Evolutionary conservation across 2,329 filamentous ascomycete genomes (phyloP).

Genomic region (Penicillium sp.): DNA sequence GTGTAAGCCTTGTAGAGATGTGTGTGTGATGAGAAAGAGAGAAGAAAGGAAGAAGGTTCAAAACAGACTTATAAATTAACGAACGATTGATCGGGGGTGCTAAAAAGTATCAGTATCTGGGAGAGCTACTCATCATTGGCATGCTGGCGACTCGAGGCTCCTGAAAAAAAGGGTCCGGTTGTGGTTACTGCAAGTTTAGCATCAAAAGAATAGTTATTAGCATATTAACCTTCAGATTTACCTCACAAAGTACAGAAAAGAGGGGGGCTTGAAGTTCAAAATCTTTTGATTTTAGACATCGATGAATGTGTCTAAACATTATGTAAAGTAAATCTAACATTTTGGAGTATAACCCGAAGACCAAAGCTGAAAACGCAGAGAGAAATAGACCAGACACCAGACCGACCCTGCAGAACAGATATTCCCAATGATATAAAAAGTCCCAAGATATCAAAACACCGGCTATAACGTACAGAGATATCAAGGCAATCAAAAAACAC

Average conservation of each 20-base stretch:
- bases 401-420: conserved; percentile 28
- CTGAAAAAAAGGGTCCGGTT: not conserved
- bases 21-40: not conserved
- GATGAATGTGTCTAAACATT: conserved; percentile 31
- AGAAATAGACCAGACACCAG: conserved; percentile 30
- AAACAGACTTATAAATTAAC: not conserved
- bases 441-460: conserved; percentile 25
- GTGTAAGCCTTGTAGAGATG: not conserved
- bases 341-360: conserved; percentile 27
- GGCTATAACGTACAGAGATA: conserved; percentile 29
- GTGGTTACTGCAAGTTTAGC: not conserved
- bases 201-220: not conserved
- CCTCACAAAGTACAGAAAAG: not conserved
- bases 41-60: not conserved
- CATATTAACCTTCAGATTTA: not conserved
- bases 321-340: conserved; percentile 30
- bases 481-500: conserved; percentile 15
- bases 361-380: conserved; percentile 15
- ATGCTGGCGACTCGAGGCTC: not conserved
- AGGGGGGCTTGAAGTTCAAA: not conserved
- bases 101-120: not conserved
- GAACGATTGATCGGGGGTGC: not conserved
- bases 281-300: conserved; percentile 24
- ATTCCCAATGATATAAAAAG: conserved; percentile 35
- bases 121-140: not conserved